Evolutionary conservation across 2,329 filamentous ascomycete genomes (phyloP).

Genomic region (Daldinia sp.): DNA sequence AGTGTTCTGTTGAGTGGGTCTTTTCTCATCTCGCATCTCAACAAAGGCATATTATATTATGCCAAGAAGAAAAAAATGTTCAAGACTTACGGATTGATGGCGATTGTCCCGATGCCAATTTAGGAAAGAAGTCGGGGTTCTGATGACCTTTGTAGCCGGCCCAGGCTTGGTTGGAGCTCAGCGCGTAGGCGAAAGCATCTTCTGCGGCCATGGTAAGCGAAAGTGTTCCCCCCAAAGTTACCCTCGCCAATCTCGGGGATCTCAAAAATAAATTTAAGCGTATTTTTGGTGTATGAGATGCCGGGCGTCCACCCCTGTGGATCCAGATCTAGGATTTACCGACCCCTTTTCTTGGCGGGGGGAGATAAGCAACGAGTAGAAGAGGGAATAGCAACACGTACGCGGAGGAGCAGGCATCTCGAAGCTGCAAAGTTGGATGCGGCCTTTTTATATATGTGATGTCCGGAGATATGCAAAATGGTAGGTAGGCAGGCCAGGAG

Average conservation of each 20-base stretch:
- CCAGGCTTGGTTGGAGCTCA: slow-evolving; percentile 79
- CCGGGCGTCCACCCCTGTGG: slow-evolving; percentile 34
- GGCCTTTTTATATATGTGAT: slow-evolving; percentile 34
- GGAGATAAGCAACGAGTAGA: slow-evolving; percentile 5
- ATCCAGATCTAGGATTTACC: slow-evolving; percentile 36
- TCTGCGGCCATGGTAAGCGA: slow-evolving; percentile 53
- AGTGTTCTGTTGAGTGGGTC: slow-evolving; percentile 42
- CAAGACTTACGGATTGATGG: slow-evolving; percentile 68
- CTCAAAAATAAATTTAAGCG: slow-evolving; percentile 38
- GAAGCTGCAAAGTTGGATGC: slow-evolving; percentile 24
- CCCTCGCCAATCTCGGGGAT: slow-evolving; percentile 36
- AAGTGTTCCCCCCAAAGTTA: slow-evolving; percentile 30
- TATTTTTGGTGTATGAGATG: slow-evolving; percentile 34
- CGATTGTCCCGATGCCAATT: slow-evolving; percentile 74
- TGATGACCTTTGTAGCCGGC: slow-evolving; percentile 72
- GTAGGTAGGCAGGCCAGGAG: slow-evolving; percentile 1
- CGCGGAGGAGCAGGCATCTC: slow-evolving; percentile 40
- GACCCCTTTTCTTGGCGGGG: slow-evolving; percentile 36
- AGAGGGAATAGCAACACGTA: slow-evolving; percentile 30
- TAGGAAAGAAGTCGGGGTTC: slow-evolving; percentile 78
- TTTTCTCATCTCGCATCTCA: slow-evolving; percentile 35
- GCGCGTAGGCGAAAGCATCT: slow-evolving; percentile 71
- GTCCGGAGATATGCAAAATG: slow-evolving; percentile 5
- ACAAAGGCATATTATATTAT: slow-evolving; percentile 23
- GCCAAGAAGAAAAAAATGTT: slow-evolving; percentile 10